phyloP scores from a whole-genome alignment of 164 flowering plant species.

The Tetrastigma voinierianum region DNA sequence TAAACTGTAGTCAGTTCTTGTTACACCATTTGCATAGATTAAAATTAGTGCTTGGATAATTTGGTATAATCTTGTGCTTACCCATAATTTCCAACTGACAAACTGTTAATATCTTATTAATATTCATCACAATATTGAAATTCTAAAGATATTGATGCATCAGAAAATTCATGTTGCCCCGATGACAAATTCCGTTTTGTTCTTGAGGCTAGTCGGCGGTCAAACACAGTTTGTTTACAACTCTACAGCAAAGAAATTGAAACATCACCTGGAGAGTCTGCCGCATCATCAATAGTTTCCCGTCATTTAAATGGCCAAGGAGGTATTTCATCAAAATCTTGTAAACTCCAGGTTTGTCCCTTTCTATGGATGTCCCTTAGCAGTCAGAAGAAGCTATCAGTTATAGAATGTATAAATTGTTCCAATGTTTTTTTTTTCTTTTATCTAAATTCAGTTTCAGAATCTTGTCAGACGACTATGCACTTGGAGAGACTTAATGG shows the following conservation, averaged over 20 bases:
- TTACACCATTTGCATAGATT: background rate
- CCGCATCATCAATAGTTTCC: slow-evolving; percentile 71
- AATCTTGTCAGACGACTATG: slow-evolving; percentile 67
- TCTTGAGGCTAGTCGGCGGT: slow-evolving; percentile 89
- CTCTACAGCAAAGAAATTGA: slow-evolving; percentile 80
- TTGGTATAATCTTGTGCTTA: background rate
- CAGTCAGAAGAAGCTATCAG: background rate
- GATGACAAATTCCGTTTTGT: slow-evolving; percentile 61
- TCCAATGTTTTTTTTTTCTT: background rate
- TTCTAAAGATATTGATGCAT: slow-evolving; percentile 37
- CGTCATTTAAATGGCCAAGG: slow-evolving; percentile 54
- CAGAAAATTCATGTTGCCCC: slow-evolving; percentile 57
- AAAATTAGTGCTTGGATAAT: background rate
- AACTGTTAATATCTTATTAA: slow-evolving; percentile 3
- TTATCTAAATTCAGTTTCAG: slow-evolving; percentile 45
- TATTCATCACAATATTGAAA: slow-evolving; percentile 11
- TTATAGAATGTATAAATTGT: background rate
- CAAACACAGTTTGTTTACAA: slow-evolving; percentile 81
- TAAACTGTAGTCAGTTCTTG: background rate
- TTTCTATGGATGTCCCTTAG: slow-evolving; percentile 6
- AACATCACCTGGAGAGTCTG: slow-evolving; percentile 74
- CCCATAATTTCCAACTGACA: background rate
- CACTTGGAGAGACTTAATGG: slow-evolving; percentile 97
- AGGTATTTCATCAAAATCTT: slow-evolving; percentile 23
- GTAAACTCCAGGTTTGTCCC: slow-evolving; percentile 44